Evolutionary conservation across 2,329 filamentous ascomycete genomes (phyloP).

Genomic region (Sporothrix mexicana): DNA sequence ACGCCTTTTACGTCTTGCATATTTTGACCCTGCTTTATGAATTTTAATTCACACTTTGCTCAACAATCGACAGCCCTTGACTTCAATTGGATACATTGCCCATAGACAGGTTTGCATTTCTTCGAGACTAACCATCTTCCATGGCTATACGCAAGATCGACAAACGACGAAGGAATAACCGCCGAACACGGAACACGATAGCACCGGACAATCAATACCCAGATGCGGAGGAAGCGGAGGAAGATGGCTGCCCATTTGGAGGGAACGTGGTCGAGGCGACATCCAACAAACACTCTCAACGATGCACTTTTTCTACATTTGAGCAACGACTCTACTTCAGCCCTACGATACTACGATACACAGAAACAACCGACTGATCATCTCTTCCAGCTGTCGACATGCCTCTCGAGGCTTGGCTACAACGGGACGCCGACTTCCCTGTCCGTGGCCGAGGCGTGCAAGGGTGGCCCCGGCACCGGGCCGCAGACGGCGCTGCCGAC

Average conservation of each 20-base stretch:
- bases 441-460: neutral
- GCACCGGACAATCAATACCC: constrained; percentile 8
- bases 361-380: neutral
- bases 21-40: too few species aligned
- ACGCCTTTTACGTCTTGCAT: neutral
- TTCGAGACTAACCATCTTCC: neutral
- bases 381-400: neutral
- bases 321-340: neutral
- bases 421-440: neutral
- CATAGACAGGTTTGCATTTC: too few species aligned
- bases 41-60: too few species aligned
- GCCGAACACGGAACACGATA: neutral
- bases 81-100: too few species aligned
- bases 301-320: neutral
- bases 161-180: neutral
- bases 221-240: neutral
- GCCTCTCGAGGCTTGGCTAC: constrained; percentile 4
- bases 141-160: neutral
- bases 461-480: neutral
- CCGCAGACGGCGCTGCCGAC: neutral
- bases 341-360: neutral
- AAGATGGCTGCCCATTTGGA: neutral
- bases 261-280: neutral
- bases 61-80: too few species aligned
- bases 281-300: neutral